Conservation (phyloP, 495 filamentous ascomycete genomes). For the Zalerion maritima region DNA sequence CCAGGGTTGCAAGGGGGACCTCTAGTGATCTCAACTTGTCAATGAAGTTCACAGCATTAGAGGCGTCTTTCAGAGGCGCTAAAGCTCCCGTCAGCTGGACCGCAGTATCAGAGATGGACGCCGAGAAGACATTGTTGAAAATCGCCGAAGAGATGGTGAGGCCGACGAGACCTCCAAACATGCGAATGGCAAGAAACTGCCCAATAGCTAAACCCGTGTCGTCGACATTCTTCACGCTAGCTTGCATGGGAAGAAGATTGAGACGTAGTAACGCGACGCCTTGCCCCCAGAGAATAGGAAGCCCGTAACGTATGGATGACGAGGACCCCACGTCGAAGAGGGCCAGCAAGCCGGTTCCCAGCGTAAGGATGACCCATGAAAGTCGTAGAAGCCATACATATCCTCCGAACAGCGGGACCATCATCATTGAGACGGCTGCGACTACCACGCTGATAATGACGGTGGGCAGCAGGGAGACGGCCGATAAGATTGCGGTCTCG, state of each 20-base stretch:
- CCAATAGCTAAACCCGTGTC: slow-evolving; percentile 26
- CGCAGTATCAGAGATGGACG: neutral
- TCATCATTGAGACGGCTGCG: slow-evolving; percentile 10
- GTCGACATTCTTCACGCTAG: slow-evolving; percentile 19
- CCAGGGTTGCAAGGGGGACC: too few species aligned
- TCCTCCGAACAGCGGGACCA: slow-evolving; percentile 10
- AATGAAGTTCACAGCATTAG: too few species aligned
- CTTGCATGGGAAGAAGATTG: slow-evolving; percentile 20
- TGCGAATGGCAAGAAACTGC: slow-evolving; percentile 20
- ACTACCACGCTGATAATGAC: slow-evolving; percentile 9
- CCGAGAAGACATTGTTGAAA: slow-evolving; percentile 17
- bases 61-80: too few species aligned
- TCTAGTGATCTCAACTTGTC: too few species aligned
- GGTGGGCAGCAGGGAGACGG: slow-evolving; percentile 16
- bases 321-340: slow-evolving; percentile 9
- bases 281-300: slow-evolving; percentile 17
- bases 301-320: slow-evolving; percentile 4
- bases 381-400: slow-evolving; percentile 14
- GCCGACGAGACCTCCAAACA: slow-evolving; percentile 25
- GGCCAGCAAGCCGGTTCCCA: slow-evolving; percentile 14
- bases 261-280: slow-evolving; percentile 13
- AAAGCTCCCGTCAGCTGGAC: too few species aligned
- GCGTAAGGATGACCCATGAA: slow-evolving; percentile 11
- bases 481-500: slow-evolving; percentile 14
- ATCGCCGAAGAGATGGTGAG: slow-evolving; percentile 19